Base-by-base conservation (phyloP, 2,329 filamentous ascomycete species). In the Aspergillus thermomutatus region DNA sequence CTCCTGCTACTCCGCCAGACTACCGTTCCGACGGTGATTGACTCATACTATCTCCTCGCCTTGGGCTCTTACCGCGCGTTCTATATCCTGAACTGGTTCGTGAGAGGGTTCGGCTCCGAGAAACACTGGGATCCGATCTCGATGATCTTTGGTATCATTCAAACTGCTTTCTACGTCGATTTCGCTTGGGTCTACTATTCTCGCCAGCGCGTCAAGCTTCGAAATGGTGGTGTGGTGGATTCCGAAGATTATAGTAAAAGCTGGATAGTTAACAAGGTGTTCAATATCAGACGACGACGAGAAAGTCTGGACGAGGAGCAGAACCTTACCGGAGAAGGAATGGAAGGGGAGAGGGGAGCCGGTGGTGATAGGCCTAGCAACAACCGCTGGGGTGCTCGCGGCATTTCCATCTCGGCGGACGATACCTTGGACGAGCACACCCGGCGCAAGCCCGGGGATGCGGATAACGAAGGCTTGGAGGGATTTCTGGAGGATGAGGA, bases 121-220 rank as follows among this genome's bases (percentile, higher is more conserved):
- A 72, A 77, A 45, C 78, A 80, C 60, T 86, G 87, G 59, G 88
- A 92, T 65, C 81, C 85, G 3, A 84, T 93, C 9, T 87, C 90
- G 7, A 85, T 94, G 70, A 84, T 95, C 59, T 97, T 96, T 68
- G 93, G 93, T 55, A 78, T 95, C 58, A 80, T 97, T 26, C 93
- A 97, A 77, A 97, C 92, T 0, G 87, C 89, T 1, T 84, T 97
- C 46, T 97, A 97, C 74, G 72, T 92, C 65, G 93, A 97, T 75
- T 97, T 97, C 71, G 92, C 91, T 37, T 97, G 92, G 92, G 92
- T 97, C 1, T 97, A 97, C 80, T 97, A 90, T 79, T 90, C 89
- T 10, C 85, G 93, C 61, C 93, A 97, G 78, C 86, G 92, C 56
- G 92, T 97, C 69, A 97, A 97, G 86, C 86, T 97, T 17, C 85